These are phyloP conservation scores for Actinomucor elegans DNA, from an alignment of 371 early-diverging fungal genomes.

Conservation along the genomic window DNA sequence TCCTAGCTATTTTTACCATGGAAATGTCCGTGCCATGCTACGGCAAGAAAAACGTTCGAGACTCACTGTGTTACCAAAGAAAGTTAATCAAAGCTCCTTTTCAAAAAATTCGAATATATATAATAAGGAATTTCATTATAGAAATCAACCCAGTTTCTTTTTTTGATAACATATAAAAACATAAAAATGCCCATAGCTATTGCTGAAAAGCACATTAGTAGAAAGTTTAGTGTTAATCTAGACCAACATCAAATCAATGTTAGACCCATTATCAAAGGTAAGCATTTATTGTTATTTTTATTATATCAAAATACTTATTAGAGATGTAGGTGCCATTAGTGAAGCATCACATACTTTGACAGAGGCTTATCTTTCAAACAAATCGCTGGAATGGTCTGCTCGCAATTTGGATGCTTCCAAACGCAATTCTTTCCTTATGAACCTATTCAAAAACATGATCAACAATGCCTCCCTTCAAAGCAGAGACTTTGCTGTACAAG, in stretches of 20 bases:
- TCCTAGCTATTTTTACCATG: neutral
- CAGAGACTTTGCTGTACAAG: conserved; percentile 46
- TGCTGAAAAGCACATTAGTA: conserved; percentile 7
- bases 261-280: conserved; percentile 29
- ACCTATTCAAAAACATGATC: conserved; percentile 35
- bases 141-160: neutral
- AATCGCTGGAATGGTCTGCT: conserved; percentile 22
- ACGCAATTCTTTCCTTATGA: conserved; percentile 24
- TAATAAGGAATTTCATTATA: neutral
- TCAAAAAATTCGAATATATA: conserved; percentile 1
- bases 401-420: conserved; percentile 17
- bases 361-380: conserved; percentile 31
- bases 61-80: neutral
- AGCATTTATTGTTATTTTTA: neutral
- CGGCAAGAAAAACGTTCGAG: conserved; percentile 11
- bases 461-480: conserved; percentile 36
- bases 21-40: conserved; percentile 1
- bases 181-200: conserved; percentile 13
- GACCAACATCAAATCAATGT: conserved; percentile 22
- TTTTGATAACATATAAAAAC: neutral
- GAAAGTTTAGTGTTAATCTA: conserved; percentile 21
- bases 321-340: conserved; percentile 38
- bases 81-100: neutral
- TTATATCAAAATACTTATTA: neutral
- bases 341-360: conserved; percentile 47